Conservation (phyloP, 1,284 basidiomycete genomes). For the Leccinum subfulvum region DNA sequence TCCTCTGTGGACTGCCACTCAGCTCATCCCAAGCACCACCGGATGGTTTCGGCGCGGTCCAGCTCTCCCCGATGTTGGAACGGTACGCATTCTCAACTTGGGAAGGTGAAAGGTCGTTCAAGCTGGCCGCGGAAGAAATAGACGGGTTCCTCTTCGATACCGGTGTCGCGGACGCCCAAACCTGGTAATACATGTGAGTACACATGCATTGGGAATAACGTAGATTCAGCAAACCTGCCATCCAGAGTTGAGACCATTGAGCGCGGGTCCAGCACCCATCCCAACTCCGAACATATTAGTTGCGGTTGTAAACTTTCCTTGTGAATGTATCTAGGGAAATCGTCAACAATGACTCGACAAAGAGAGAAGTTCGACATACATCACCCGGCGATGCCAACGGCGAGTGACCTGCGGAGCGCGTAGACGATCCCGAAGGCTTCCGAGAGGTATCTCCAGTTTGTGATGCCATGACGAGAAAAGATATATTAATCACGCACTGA, state of each 20-base stretch:
- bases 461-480: conserved; percentile 46
- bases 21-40: conserved; percentile 66
- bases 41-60: conserved; percentile 50
- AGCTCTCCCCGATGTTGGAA: conserved; percentile 48
- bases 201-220: conserved; percentile 9
- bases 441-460: conserved; percentile 51
- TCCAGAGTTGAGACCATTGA: conserved; percentile 57
- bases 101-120: conserved; percentile 46
- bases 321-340: conserved; percentile 35
- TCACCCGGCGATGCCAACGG: conserved; percentile 55
- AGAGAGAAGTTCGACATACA: conserved; percentile 35
- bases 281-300: conserved; percentile 54
- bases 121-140: conserved; percentile 56
- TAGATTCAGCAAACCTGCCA: conserved; percentile 60
- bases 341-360: conserved; percentile 12
- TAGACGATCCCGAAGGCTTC: conserved; percentile 67
- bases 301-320: conserved; percentile 44
- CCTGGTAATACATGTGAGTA: conserved; percentile 38
- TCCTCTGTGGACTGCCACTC: conserved; percentile 45
- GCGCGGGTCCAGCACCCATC: conserved; percentile 45
- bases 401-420: conserved; percentile 60
- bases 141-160: conserved; percentile 61
- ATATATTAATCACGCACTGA: conserved; percentile 34
- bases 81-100: conserved; percentile 51
- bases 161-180: conserved; percentile 55